Base-by-base conservation (phyloP, 768 basidiomycete species). In the Phylloporus sp. region DNA sequence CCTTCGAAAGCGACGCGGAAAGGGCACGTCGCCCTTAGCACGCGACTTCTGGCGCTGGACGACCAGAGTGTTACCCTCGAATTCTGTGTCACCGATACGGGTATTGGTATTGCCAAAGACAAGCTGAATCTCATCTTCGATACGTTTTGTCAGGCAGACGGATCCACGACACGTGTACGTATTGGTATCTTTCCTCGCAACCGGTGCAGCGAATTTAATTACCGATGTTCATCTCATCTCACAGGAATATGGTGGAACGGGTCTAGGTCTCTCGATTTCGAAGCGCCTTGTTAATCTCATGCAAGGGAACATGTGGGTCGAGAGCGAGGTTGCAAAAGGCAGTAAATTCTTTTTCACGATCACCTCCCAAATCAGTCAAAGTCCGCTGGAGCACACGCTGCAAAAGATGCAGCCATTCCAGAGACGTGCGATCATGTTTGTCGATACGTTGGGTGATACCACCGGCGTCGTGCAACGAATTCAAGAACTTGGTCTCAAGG, bases 241-340 rank as follows among this genome's bases (percentile, higher is more conserved):
- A 10, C 57, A 91, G 86, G 93, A 97, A 76, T 97, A 97, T 55
- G 95, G 95, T 52, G 95, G 95, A 32, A 97, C 95, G 1, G 95
- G 95, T 59, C 76, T 99, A 3, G 95, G 95, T 11, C 75, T 98
- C 36, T 97, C 94, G 9, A 98, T 99, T 60, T 98, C 95, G 36
- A 98, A 97, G 63, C 87, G 94, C 1, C 82, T 99, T 20, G 95
- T 98, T 15, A 85, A 84, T 38, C 84, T 99, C 57, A 99, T 99
- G 96, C 83, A 90, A 57, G 96, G 96, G 37, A 90, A 95, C 60
- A 90, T 99, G 77, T 99, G 96, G 96, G 96, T 99, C 18, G 90
- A 96, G 69, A 88, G 85, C 51, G 92, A 95, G 65, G 89, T 95
- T 49, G 78, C 86, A 37, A 86, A 90, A 57, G 96, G 96, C 22